Conservation (phyloP, 2,329 filamentous ascomycete species). For the Didymella lethalis region DNA sequence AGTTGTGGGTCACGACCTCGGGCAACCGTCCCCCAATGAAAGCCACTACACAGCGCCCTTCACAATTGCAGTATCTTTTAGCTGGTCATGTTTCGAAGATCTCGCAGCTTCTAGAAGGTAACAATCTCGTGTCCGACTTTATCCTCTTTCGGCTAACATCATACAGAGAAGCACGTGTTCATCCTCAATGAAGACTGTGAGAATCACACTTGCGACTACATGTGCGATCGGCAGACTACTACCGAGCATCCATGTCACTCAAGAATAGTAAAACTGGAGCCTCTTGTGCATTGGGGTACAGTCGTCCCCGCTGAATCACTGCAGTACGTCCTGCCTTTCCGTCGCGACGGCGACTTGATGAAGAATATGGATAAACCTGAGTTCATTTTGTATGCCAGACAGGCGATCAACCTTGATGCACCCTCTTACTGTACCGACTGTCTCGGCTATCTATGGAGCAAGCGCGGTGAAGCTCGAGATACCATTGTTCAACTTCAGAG, state of each 20-base stretch:
- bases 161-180: slow-evolving; percentile 4
- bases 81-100: slow-evolving; percentile 4
- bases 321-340: neutral
- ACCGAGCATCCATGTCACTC: neutral
- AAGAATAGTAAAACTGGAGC: slow-evolving; percentile 1
- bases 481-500: neutral
- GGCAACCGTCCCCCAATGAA: neutral
- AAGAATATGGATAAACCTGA: neutral
- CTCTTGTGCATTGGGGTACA: slow-evolving; percentile 18
- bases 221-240: neutral
- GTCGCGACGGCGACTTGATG: slow-evolving; percentile 11
- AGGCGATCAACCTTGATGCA: neutral
- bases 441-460: slow-evolving; percentile 9
- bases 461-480: slow-evolving; percentile 2
- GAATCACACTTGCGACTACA: slow-evolving; percentile 1
- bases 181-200: neutral
- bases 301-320: neutral
- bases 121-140: too few relatives aligned
- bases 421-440: slow-evolving; percentile 11
- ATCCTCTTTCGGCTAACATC: neutral
- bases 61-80: neutral
- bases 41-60: neutral
- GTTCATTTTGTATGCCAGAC: neutral
- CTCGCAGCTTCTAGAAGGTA: slow-evolving; percentile 7
- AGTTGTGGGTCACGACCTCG: slow-evolving; percentile 1